Conservation (phyloP, 2,329 filamentous ascomycete species). For the Gyromitra esculenta region DNA sequence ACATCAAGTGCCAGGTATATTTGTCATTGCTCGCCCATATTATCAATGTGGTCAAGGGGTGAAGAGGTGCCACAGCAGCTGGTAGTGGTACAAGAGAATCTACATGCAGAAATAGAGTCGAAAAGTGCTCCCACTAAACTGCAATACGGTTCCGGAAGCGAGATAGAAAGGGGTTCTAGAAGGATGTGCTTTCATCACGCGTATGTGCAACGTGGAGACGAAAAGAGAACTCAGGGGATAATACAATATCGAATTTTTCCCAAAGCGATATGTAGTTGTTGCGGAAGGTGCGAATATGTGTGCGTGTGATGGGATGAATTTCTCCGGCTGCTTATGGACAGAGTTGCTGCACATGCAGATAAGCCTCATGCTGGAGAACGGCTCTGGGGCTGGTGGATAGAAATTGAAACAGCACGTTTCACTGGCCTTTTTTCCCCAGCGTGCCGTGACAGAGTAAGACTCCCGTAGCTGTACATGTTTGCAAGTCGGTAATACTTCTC, state of each 20-base stretch:
- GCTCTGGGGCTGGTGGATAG: not conserved
- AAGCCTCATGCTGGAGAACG: slow-evolving; percentile 33
- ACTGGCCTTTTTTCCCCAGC: not conserved
- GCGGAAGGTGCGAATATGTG: slow-evolving; percentile 27
- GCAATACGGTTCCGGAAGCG: not conserved
- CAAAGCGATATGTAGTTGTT: not conserved
- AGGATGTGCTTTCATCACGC: slow-evolving; percentile 14
- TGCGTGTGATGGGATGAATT: not conserved
- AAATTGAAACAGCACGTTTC: slow-evolving; percentile 22
- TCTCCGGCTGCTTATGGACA: not conserved
- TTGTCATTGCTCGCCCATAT: not conserved
- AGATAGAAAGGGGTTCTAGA: slow-evolving; percentile 19
- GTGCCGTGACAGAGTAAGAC: slow-evolving; percentile 12
- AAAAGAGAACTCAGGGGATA: not conserved
- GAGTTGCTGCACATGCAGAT: slow-evolving; percentile 10
- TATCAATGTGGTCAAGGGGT: slow-evolving; percentile 1
- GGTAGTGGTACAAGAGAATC: not conserved
- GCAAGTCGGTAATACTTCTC: slow-evolving; percentile 26
- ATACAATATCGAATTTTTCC: not conserved
- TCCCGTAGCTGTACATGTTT: not conserved
- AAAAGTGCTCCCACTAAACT: no score
- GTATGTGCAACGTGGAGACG: slow-evolving; percentile 10
- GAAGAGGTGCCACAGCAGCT: not conserved
- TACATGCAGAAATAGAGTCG: no score
- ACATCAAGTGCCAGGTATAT: not conserved